Evolutionary conservation across 495 filamentous ascomycete species (phyloP).

Genomic region (Neurospora terricola): DNA sequence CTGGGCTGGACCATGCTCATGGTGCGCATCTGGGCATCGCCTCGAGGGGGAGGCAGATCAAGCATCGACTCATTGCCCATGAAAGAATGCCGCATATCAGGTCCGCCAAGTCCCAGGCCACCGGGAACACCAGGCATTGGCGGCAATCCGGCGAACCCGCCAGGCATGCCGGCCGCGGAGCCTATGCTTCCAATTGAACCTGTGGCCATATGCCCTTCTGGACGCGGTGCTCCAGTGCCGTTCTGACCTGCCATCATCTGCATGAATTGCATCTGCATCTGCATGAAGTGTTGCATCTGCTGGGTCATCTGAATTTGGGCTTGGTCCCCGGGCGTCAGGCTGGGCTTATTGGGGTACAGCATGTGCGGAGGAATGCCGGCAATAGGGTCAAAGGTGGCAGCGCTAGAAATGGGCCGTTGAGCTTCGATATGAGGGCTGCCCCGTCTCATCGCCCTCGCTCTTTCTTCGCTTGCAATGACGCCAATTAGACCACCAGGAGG

Average conservation of each 20-base stretch:
- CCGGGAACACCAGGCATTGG: conserved; percentile 8
- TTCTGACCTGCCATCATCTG: conserved; percentile 55
- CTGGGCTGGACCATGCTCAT: conserved; percentile 77
- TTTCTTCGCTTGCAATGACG: conserved; percentile 83
- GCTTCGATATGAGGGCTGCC: conserved; percentile 60
- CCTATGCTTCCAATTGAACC: conserved; percentile 24
- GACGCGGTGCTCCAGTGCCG: conserved; percentile 20
- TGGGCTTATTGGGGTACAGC: conserved; percentile 36
- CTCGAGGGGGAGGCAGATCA: conserved; percentile 25
- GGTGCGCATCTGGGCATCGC: conserved; percentile 41
- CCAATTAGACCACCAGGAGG: conserved; percentile 70
- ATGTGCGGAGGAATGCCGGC: conserved; percentile 36
- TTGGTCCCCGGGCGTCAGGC: conserved; percentile 54
- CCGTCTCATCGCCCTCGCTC: conserved; percentile 62
- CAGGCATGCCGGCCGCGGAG: conserved; percentile 4
- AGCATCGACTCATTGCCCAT: conserved; percentile 29
- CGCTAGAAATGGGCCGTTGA: conserved; percentile 28
- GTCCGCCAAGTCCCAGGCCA: conserved; percentile 3
- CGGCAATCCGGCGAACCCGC: conserved; percentile 9
- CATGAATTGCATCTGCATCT: conserved; percentile 92
- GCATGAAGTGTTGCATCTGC: conserved; percentile 84
- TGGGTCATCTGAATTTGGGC: conserved; percentile 76
- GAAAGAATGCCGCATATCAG: conserved; percentile 36
- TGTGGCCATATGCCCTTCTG: conserved; percentile 25
- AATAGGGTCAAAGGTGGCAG: conserved; percentile 29